Percentiles rank a stretch among this genome's conserved stretches.
Conservation (phyloP, 352 stramenopile species). For the Pythium chondricola region DNA sequence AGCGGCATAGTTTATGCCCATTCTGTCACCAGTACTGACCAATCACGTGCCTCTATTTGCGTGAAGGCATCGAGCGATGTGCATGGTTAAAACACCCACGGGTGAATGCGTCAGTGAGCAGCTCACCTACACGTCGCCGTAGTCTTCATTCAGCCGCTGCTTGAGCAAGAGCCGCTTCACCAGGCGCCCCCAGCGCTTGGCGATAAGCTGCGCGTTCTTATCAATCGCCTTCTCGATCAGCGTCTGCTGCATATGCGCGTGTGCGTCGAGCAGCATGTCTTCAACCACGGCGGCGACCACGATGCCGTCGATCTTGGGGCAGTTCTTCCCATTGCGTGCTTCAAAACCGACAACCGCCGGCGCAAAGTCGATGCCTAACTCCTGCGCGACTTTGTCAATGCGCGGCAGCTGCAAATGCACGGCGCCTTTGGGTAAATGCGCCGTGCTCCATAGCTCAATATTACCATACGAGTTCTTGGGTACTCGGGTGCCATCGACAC, state of each 20-base stretch:
- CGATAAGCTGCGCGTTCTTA: slow-evolving; percentile 50
- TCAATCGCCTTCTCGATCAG: slow-evolving; percentile 68
- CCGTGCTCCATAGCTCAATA: slow-evolving; percentile 79
- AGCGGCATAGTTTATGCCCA: no score
- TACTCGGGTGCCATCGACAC: slow-evolving; percentile 51
- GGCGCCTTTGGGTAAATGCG: slow-evolving; percentile 46
- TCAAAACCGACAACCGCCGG: slow-evolving; percentile 81
- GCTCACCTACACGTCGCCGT: slow-evolving; percentile 36
- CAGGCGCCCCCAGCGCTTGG: slow-evolving; percentile 61
- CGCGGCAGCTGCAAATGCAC: slow-evolving; percentile 59
- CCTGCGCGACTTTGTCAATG: slow-evolving; percentile 53
- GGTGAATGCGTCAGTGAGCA: no score
- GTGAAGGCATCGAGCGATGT: no score
- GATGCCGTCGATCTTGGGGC: slow-evolving; percentile 70
- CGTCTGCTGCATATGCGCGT: slow-evolving; percentile 52
- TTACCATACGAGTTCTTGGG: slow-evolving; percentile 87
- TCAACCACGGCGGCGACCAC: slow-evolving; percentile 42
- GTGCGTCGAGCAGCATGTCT: slow-evolving; percentile 56
- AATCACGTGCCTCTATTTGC: not conserved
- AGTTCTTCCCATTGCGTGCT: slow-evolving; percentile 45
- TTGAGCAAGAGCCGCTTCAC: slow-evolving; percentile 59
- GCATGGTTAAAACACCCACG: no score
- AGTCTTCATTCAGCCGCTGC: slow-evolving; percentile 71
- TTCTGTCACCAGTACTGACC: no score
- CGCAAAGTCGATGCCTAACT: slow-evolving; percentile 76